Base-by-base conservation (phyloP, 2,329 filamentous ascomycete species). In the Mycocentrospora acerina region DNA sequence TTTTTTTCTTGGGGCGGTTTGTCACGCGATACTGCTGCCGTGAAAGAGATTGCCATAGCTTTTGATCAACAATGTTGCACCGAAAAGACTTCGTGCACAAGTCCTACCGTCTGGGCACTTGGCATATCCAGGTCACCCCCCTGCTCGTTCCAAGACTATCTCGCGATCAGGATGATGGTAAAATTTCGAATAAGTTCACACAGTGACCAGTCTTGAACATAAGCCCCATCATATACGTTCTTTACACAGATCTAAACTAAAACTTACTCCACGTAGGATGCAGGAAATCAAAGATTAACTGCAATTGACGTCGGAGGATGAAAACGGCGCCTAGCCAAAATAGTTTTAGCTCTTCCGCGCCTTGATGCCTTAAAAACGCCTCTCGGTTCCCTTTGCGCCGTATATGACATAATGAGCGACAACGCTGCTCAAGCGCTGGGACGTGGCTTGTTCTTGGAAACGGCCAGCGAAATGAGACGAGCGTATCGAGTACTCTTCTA, bases 251-350 rank as follows among this genome's bases (percentile, higher is more conserved):
- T n/a, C n/a, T n/a, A n/a, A n/a, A n/a, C n/a, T n/a, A n/a, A n/a
- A n/a, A n/a, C n/a, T n/a, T n/a, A n/a, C n/a, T n/a, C n/a, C n/a
- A n/a, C n/a, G n/a, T n/a, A 42, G 24, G 34, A 22, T 15, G 32
- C 13, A n/a, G 17, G 27, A 27, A 33, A 33, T 40, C 33, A 29
- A 33, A 36, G n/a, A 39, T 28, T 43, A 38, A 38, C 37, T 44
- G 32, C 32, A 46, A 44, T 51, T 37, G 36, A 47, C 42, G 49
- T 43, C 37, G 33, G 42, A 42, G 46, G 36, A 47, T 37, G 39
- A 27, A 40, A 35, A 37, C 41, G 33, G 32, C 35, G 30, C 40
- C 38, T 22, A 32, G 9, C 19, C 19, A 5, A 22, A 22, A 22
- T 22, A 22, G 19, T 9, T 9, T 22, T 22, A 22, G 19, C 5